Evolutionary conservation across 257 asterid genomes (phyloP).

Genomic region (Nicotiana otophora): DNA sequence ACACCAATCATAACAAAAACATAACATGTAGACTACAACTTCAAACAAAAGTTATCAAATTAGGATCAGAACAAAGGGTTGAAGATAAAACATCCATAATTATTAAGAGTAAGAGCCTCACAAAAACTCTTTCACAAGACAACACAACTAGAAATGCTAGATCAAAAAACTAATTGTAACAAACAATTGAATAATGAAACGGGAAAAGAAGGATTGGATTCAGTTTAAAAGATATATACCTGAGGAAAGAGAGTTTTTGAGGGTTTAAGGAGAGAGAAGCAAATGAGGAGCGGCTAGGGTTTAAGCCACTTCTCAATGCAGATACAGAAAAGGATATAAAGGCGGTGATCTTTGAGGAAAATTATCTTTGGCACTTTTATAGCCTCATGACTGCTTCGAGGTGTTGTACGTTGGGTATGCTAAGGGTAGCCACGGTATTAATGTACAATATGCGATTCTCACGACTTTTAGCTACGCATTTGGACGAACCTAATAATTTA

Average conservation of each 20-base stretch:
- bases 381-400: neutral
- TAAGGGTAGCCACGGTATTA: too few relatives aligned
- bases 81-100: too few relatives aligned
- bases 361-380: neutral
- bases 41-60: neutral
- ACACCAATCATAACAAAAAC: neutral
- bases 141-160: neutral
- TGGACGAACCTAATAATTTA: too few relatives aligned
- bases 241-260: neutral
- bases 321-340: neutral
- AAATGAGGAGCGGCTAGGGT: slow-evolving; percentile 7
- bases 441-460: too few relatives aligned
- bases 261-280: neutral
- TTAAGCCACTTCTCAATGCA: neutral
- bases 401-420: neutral
- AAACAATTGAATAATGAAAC: neutral
- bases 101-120: neutral
- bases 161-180: neutral
- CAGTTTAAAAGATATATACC: neutral
- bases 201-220: neutral
- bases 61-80: neutral
- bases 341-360: neutral
- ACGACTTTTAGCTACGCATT: too few relatives aligned
- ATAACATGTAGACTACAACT: neutral
- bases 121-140: too few relatives aligned